Base-by-base conservation (phyloP, 345 rosid genomes). In the Eucalyptus sp. region DNA sequence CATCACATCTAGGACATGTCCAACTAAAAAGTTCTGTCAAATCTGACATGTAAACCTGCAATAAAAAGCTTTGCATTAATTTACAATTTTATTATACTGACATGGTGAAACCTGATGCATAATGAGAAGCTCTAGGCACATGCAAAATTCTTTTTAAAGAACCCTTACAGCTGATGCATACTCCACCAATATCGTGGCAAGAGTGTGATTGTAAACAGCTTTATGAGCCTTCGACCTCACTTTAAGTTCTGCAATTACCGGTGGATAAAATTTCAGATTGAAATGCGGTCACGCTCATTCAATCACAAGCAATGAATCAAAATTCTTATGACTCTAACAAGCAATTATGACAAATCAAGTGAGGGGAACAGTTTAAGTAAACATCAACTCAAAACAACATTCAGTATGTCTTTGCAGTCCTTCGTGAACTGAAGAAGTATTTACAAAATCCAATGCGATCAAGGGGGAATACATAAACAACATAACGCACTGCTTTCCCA, bases 1-100 rank as follows among this genome's bases (percentile, higher is more conserved):
- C 99, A 92, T 94, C 90, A 91, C 98, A 96, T 91, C 98, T 93
- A 58, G 95, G 91, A 64, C 98, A 97, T 1, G 98, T 96, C 99
- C 99, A 97, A 27, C 96, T 93, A 92, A 95, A 96, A 88, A 96
- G 94, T 90, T 93, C 94, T 1, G 97, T 91, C 91, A 96, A 91
- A 91, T 97, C 99, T 79, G 97, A 96, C 50, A 50, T 50, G 16
- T 50, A 50, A 50, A 50, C 50, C 50, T 13, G 50, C 50, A 50
- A 50, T 50, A 50, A 50, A 50, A 2, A 50, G 50, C 50, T 50
- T 4, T 13, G 50, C 6, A 2, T 50, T 4, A 2, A 50, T 13
- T 50, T 50, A 50, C 50, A 50, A 50, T 50, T 50, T 8, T 8
- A 56, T 56, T 24, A 10, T 56, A 4, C 10, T 10, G 3, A 56